Conservation (phyloP, 257 asterid species). For the Rhazya stricta region DNA sequence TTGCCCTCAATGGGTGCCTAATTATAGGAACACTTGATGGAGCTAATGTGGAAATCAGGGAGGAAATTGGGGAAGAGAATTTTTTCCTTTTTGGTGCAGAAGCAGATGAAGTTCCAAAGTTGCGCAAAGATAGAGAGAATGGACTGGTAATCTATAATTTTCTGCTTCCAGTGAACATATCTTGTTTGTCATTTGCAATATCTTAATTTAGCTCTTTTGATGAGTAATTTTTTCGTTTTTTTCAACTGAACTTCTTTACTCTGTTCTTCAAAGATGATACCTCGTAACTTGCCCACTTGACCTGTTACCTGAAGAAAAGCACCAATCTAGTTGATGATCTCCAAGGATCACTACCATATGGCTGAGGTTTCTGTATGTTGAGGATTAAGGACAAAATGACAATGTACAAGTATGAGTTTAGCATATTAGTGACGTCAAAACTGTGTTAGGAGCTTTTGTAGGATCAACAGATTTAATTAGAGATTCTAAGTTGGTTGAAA, state of each 20-base stretch:
- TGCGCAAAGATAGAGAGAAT: constrained; percentile 87
- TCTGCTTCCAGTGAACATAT: not conserved
- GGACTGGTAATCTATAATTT: constrained; percentile 53
- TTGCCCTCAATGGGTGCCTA: constrained; percentile 96
- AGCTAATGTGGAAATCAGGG: constrained; percentile 96
- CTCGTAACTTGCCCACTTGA: not conserved
- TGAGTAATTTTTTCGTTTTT: not conserved
- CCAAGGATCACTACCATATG: not conserved
- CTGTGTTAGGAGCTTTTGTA: not conserved
- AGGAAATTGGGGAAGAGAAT: constrained; percentile 83
- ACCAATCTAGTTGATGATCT: not conserved
- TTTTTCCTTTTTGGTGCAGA: constrained; percentile 96
- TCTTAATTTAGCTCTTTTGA: not conserved
- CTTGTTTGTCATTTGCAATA: not conserved
- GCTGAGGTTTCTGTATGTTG: not conserved
- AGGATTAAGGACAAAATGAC: not conserved
- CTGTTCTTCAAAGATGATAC: not conserved
- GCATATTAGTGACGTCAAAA: not conserved
- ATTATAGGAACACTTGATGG: constrained; percentile 97
- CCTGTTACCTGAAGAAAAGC: not conserved
- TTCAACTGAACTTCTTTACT: not conserved
- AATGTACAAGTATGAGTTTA: not conserved
- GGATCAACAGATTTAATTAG: not conserved
- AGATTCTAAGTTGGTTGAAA: not conserved
- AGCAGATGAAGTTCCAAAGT: constrained; percentile 77